phyloP scores from a whole-genome alignment of 805 yeast species.

The Novakomyces olei region DNA sequence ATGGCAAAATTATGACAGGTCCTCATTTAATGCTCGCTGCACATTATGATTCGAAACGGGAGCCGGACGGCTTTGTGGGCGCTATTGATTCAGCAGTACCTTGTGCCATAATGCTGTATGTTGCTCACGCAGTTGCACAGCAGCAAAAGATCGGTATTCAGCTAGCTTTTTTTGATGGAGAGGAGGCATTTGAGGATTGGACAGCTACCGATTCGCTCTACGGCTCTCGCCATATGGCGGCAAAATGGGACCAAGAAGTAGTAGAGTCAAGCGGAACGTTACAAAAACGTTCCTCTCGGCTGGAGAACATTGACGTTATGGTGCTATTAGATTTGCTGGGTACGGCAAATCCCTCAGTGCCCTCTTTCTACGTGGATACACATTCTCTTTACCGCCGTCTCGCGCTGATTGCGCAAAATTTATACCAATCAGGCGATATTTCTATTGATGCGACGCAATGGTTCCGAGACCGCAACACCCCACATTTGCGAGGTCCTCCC shows the following conservation, averaged over 20 bases:
- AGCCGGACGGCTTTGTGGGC: slow-evolving; percentile 35
- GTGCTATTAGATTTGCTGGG: slow-evolving; percentile 33
- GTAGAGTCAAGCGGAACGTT: slow-evolving; percentile 7
- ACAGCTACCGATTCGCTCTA: slow-evolving; percentile 29
- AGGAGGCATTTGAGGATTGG: slow-evolving; percentile 38
- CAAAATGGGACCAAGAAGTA: slow-evolving; percentile 15
- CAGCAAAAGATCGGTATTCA: slow-evolving; percentile 19
- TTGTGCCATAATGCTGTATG: slow-evolving; percentile 28
- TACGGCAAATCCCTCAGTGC: slow-evolving; percentile 15
- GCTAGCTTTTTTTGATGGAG: slow-evolving; percentile 37
- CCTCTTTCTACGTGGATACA: slow-evolving; percentile 25
- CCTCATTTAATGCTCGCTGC: slow-evolving; percentile 29
- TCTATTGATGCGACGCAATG: not conserved
- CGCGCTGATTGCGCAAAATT: slow-evolving; percentile 17
- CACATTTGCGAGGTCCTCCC: not conserved
- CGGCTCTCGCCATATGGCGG: slow-evolving; percentile 31
- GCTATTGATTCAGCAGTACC: slow-evolving; percentile 40
- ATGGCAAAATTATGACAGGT: slow-evolving; percentile 14
- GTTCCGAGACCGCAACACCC: not conserved
- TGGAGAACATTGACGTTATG: slow-evolving; percentile 27
- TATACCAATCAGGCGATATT: slow-evolving; percentile 9
- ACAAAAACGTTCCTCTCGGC: slow-evolving; percentile 12
- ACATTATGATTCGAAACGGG: slow-evolving; percentile 30
- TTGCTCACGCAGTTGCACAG: slow-evolving; percentile 16
- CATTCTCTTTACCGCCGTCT: slow-evolving; percentile 19